Evolutionary conservation across 2,329 filamentous ascomycete species (phyloP).

Genomic region (Hortaea sp.): DNA sequence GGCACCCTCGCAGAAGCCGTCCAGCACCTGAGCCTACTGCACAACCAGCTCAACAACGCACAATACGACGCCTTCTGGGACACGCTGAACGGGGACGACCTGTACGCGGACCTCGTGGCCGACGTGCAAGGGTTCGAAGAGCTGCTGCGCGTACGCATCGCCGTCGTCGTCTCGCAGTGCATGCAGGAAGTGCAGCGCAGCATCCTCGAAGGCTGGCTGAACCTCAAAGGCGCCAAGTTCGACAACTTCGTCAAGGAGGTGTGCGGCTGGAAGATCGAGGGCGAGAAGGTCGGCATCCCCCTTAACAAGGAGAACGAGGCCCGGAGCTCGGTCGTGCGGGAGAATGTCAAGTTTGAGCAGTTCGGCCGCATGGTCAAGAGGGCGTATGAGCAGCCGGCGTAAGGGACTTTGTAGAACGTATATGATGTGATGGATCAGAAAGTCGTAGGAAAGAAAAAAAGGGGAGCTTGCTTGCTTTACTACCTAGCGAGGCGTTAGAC

Average conservation of each 20-base stretch:
- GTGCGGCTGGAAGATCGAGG: slow-evolving; percentile 76
- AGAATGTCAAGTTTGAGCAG: slow-evolving; percentile 88
- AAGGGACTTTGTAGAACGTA: background rate
- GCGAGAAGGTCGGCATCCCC: slow-evolving; percentile 60
- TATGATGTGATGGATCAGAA: no score
- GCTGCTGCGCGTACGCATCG: slow-evolving; percentile 80
- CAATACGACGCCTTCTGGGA: slow-evolving; percentile 92
- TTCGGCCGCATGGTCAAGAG: slow-evolving; percentile 71
- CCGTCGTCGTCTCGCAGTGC: slow-evolving; percentile 77
- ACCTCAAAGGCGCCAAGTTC: slow-evolving; percentile 36
- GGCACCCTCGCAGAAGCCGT: slow-evolving; percentile 77
- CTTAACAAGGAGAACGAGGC: slow-evolving; percentile 96
- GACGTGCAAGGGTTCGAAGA: slow-evolving; percentile 95
- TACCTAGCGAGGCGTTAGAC: background rate
- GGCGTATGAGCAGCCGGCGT: slow-evolving; percentile 72
- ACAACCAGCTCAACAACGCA: slow-evolving; percentile 77
- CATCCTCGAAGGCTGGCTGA: slow-evolving; percentile 42
- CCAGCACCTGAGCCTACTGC: slow-evolving; percentile 73
- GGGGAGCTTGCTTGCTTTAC: background rate
- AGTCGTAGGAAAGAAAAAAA: background rate
- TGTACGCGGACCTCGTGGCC: slow-evolving; percentile 90
- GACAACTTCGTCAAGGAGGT: slow-evolving; percentile 41
- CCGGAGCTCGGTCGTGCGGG: slow-evolving; percentile 86
- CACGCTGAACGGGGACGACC: slow-evolving; percentile 82
- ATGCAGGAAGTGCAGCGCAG: slow-evolving; percentile 56